phyloP scores from a whole-genome alignment of 257 asterid genomes.

The Gentiana straminea region DNA sequence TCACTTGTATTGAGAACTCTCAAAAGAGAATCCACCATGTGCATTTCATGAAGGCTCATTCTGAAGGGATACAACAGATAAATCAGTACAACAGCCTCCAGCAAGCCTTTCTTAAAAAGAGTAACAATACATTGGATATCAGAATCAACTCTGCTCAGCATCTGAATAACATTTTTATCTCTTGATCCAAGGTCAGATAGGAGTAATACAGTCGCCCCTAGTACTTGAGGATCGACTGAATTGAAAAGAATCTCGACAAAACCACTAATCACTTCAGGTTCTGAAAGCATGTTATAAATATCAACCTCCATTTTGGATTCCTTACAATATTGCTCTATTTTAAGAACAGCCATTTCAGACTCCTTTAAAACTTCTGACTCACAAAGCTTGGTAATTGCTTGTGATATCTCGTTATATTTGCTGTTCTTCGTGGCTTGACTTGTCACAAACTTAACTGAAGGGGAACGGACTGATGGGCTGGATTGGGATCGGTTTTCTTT shows the following conservation, averaged over 20 bases:
- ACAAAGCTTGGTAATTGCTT: conserved; percentile 42
- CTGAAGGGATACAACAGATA: conserved; percentile 35
- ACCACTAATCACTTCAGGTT: conserved; percentile 51
- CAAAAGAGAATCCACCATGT: conserved; percentile 36
- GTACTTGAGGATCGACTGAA: conserved; percentile 39
- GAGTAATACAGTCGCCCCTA: conserved; percentile 40
- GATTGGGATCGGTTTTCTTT: conserved; percentile 8
- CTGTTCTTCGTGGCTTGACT: conserved; percentile 36
- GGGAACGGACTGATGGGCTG: conserved; percentile 14
- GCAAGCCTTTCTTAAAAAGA: conserved; percentile 57
- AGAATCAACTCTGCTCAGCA: conserved; percentile 57
- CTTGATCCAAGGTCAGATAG: conserved; percentile 52
- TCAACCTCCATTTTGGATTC: conserved; percentile 22
- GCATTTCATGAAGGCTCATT: conserved; percentile 36
- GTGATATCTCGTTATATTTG: conserved; percentile 34
- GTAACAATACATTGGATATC: conserved; percentile 49
- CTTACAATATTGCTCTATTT: conserved; percentile 36
- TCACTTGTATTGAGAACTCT: conserved; percentile 18
- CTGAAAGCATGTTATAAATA: conserved; percentile 35
- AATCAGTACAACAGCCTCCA: conserved; percentile 55
- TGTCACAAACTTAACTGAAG: conserved; percentile 38
- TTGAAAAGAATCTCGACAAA: conserved; percentile 57
- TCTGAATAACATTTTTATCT: conserved; percentile 41
- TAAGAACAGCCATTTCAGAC: conserved; percentile 52
- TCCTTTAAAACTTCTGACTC: conserved; percentile 50